Conservation (phyloP, 768 basidiomycete species). For the Russula olivacea region DNA sequence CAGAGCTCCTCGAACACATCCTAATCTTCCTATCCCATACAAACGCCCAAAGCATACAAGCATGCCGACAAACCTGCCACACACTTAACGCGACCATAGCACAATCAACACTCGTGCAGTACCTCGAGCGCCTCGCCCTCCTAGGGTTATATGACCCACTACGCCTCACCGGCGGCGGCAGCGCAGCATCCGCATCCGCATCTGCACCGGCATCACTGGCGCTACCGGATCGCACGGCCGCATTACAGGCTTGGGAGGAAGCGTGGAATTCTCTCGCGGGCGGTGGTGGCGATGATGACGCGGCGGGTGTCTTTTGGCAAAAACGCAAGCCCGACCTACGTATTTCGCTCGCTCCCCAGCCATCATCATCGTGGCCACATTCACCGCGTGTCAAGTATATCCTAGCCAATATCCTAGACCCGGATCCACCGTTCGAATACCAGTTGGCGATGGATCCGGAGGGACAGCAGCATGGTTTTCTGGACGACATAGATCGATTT, state of each 20-base stretch:
- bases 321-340: neutral
- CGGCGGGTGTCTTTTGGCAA: neutral
- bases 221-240: neutral
- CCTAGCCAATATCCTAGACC: neutral
- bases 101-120: neutral
- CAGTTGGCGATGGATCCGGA: too few relatives aligned
- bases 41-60: neutral
- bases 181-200: neutral
- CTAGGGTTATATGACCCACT: neutral
- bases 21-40: neutral
- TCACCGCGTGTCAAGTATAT: too few relatives aligned
- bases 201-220: neutral
- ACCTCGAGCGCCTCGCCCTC: neutral
- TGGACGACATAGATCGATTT: neutral
- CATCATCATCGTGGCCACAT: neutral
- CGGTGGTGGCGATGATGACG: neutral
- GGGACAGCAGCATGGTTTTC: neutral
- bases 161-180: too few relatives aligned
- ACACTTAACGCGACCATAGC: too few relatives aligned
- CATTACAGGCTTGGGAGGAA: neutral
- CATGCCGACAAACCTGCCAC: neutral
- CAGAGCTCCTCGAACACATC: conserved; percentile 3
- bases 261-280: neutral
- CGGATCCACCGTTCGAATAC: neutral
- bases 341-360: neutral